phyloP scores from a whole-genome alignment of 352 stramenopile species.

The Stephanocyclus meneghinianus region DNA sequence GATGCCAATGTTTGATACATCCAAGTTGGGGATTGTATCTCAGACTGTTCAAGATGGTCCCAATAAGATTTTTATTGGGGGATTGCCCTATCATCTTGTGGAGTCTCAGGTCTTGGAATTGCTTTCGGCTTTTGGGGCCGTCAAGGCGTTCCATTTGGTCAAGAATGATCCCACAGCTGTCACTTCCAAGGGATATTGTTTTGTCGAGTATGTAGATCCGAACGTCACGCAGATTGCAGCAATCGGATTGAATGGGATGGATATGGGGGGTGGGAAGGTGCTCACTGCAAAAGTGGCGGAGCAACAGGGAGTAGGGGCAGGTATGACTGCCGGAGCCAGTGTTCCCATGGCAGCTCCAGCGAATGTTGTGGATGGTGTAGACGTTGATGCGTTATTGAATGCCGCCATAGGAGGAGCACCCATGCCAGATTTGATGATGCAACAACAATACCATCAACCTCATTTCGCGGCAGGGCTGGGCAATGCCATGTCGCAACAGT shows the following conservation, averaged over 20 bases:
- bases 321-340: conserved; percentile 8
- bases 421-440: background rate
- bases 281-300: conserved; percentile 71
- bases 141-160: conserved; percentile 94
- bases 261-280: conserved; percentile 77
- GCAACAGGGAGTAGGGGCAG: conserved; percentile 17
- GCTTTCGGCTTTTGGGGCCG: conserved; percentile 90
- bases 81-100: conserved; percentile 94
- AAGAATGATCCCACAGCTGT: conserved; percentile 89
- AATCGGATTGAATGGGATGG: conserved; percentile 94
- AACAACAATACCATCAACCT: background rate
- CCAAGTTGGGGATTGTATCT: conserved; percentile 92
- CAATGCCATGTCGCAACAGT: conserved; percentile 15
- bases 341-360: conserved; percentile 6
- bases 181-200: conserved; percentile 96
- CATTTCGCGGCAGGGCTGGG: background rate
- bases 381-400: conserved; percentile 74
- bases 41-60: conserved; percentile 93
- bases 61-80: conserved; percentile 98
- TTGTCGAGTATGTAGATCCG: conserved; percentile 94
- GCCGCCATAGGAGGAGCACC: conserved; percentile 60
- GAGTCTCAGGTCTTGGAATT: conserved; percentile 90
- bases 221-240: conserved; percentile 89
- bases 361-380: conserved; percentile 63
- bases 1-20: conserved; percentile 69